Evolutionary conservation across 768 basidiomycete species (phyloP).

Genomic region (Russula sp.): DNA sequence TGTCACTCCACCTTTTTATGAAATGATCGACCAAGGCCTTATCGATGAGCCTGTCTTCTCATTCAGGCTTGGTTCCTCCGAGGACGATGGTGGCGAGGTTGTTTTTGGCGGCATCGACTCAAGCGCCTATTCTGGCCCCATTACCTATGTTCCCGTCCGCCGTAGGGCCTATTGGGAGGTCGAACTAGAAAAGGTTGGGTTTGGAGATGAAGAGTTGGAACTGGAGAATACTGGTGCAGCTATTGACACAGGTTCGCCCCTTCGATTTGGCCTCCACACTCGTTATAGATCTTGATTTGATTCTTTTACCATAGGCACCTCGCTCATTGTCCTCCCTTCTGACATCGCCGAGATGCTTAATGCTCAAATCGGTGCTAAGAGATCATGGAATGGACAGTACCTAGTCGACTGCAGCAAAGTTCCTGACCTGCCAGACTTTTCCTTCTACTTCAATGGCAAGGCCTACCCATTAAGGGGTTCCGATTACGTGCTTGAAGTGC

Average conservation of each 20-base stretch:
- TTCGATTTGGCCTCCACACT: background rate
- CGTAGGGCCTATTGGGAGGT: slow-evolving; percentile 99
- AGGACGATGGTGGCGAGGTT: slow-evolving; percentile 85
- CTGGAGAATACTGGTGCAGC: slow-evolving; percentile 92
- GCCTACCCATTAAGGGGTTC: slow-evolving; percentile 69
- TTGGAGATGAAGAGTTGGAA: slow-evolving; percentile 84
- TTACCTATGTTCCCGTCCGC: slow-evolving; percentile 84
- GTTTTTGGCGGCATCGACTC: slow-evolving; percentile 86
- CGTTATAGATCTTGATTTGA: background rate
- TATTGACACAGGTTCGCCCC: slow-evolving; percentile 67
- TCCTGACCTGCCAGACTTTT: slow-evolving; percentile 72
- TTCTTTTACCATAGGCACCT: slow-evolving; percentile 54
- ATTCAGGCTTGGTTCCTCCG: slow-evolving; percentile 85
- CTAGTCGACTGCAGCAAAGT: slow-evolving; percentile 83
- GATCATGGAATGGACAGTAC: slow-evolving; percentile 95
- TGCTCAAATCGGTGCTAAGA: slow-evolving; percentile 87
- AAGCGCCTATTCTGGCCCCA: slow-evolving; percentile 67
- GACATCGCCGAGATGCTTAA: slow-evolving; percentile 99
- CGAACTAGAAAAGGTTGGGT: slow-evolving; percentile 77
- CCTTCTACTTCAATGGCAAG: slow-evolving; percentile 78
- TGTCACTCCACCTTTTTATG: slow-evolving; percentile 91
- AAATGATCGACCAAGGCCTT: slow-evolving; percentile 76
- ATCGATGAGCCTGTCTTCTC: slow-evolving; percentile 86
- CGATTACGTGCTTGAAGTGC: slow-evolving; percentile 87
- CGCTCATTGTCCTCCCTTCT: slow-evolving; percentile 85